Percentiles rank a stretch among this genome's conserved stretches.
phyloP scores from a whole-genome alignment of 495 filamentous ascomycete genomes.

The Acidiella bohemica region DNA sequence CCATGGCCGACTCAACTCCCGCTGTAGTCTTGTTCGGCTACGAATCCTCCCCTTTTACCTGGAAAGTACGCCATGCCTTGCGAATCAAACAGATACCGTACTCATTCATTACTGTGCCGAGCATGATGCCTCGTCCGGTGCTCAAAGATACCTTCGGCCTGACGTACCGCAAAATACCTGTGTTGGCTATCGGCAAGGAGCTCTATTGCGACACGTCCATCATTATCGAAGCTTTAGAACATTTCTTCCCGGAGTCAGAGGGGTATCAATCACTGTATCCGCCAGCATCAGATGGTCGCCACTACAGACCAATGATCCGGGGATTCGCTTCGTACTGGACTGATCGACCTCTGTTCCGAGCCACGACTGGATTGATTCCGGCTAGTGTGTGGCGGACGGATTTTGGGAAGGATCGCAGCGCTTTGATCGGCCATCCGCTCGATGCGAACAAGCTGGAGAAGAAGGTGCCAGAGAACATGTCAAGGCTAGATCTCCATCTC shows the following conservation, averaged over 20 bases:
- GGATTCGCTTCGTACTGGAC: conserved; percentile 19
- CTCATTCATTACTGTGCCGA: conserved; percentile 22
- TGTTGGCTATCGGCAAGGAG: conserved; percentile 23
- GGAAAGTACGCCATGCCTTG: conserved; percentile 21
- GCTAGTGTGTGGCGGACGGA: conserved; percentile 21
- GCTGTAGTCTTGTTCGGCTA: conserved; percentile 18
- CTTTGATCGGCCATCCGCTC: conserved; percentile 24
- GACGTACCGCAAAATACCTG: conserved; percentile 26
- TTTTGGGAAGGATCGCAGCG: conserved; percentile 23
- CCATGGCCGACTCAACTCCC: conserved; percentile 7
- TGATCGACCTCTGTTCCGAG: conserved; percentile 24
- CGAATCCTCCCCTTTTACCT: conserved; percentile 22
- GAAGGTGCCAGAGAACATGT: conserved; percentile 24
- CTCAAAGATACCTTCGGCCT: conserved; percentile 21
- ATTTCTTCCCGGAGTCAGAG: conserved; percentile 18
- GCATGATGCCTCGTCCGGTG: conserved; percentile 23
- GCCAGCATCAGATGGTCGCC: conserved; percentile 8
- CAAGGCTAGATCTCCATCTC: conserved; percentile 25
- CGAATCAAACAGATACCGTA: conserved; percentile 23
- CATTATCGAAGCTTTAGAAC: conserved; percentile 27
- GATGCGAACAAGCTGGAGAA: conserved; percentile 23
- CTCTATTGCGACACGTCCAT: conserved; percentile 26
- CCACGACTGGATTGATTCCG: conserved; percentile 26
- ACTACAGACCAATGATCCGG: conserved; percentile 15
- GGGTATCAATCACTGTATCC: conserved; percentile 20